These are phyloP conservation scores for Talaromyces islandicus DNA, from an alignment of 2,329 filamentous ascomycete species.

Conservation along the genomic window DNA sequence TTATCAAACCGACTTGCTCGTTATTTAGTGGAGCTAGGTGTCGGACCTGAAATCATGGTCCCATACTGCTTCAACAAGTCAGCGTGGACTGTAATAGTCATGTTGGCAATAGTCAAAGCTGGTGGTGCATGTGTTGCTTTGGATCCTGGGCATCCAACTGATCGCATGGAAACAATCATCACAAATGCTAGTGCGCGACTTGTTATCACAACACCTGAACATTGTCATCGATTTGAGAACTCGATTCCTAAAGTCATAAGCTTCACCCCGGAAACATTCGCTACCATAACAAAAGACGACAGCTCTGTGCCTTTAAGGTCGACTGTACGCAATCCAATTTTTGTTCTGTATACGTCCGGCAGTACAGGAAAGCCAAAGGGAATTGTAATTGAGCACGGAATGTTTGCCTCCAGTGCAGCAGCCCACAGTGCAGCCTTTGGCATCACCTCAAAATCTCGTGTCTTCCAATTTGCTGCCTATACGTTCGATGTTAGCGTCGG, in stretches of 20 bases:
- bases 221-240: constrained; percentile 23
- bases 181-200: neutral
- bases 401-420: constrained; percentile 51
- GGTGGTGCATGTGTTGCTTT: constrained; percentile 11
- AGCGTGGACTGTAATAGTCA: constrained; percentile 10
- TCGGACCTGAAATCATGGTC: constrained; percentile 19
- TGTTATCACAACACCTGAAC: neutral
- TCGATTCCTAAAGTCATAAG: constrained; percentile 12
- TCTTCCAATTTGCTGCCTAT: constrained; percentile 54
- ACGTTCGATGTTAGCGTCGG: constrained; percentile 50
- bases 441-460: constrained; percentile 48
- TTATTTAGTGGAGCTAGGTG: constrained; percentile 22
- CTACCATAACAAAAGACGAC: neutral
- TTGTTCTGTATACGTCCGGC: constrained; percentile 55
- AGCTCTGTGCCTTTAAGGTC: neutral
- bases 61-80: constrained; percentile 17
- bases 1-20: constrained; percentile 26
- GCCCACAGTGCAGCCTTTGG: constrained; percentile 48
- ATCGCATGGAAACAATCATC: neutral
- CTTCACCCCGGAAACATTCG: neutral
- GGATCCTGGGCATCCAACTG: neutral
- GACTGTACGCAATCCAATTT: constrained; percentile 36
- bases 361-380: constrained; percentile 50
- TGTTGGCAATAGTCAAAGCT: constrained; percentile 14
- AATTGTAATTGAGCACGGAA: constrained; percentile 56